Percentiles rank a stretch among this genome's conserved stretches.
Conservation (phyloP, 2,329 filamentous ascomycete species). For the Penicillium aurantiogriseum region DNA sequence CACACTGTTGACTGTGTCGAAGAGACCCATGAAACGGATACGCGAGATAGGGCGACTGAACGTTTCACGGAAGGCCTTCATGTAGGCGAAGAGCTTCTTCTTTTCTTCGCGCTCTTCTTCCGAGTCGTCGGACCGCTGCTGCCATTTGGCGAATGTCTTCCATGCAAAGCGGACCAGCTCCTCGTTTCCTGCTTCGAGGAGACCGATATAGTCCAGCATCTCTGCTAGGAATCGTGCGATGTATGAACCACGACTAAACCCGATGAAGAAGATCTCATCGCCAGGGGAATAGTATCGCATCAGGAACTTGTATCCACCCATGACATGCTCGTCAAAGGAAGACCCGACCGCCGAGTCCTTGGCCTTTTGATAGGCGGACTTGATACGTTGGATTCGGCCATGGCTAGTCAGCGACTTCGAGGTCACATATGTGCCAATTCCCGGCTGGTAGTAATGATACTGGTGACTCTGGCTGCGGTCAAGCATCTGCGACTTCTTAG, state of each 20-base stretch:
- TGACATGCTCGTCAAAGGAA: constrained; percentile 78
- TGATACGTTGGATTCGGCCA: constrained; percentile 51
- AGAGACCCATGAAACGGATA: constrained; percentile 74
- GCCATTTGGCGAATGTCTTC: constrained; percentile 54
- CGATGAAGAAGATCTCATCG: constrained; percentile 67
- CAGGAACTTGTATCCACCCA: constrained; percentile 76
- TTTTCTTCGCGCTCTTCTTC: constrained; percentile 33
- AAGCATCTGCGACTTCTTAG: constrained; percentile 34
- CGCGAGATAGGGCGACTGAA: constrained; percentile 73
- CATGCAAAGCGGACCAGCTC: constrained; percentile 82
- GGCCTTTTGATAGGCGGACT: constrained; percentile 46
- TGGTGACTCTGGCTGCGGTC: constrained; percentile 41
- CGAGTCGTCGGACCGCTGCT: constrained; percentile 33
- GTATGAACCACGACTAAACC: constrained; percentile 71
- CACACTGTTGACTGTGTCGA: constrained; percentile 79
- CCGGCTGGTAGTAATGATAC: constrained; percentile 46
- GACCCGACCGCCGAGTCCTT: constrained; percentile 73
- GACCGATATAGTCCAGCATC: constrained; percentile 79
- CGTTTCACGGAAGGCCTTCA: constrained; percentile 77
- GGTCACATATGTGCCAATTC: constrained; percentile 47
- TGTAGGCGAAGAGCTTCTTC: constrained; percentile 64
- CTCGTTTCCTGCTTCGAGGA: constrained; percentile 78
- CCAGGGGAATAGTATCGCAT: constrained; percentile 68
- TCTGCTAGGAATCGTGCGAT: constrained; percentile 75
- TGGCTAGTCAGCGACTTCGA: constrained; percentile 35